Evolutionary conservation across 306 rosid genomes (phyloP), one percentile per base, ranked within the genome.

Genomic region (Citrullus amarus): DNA sequence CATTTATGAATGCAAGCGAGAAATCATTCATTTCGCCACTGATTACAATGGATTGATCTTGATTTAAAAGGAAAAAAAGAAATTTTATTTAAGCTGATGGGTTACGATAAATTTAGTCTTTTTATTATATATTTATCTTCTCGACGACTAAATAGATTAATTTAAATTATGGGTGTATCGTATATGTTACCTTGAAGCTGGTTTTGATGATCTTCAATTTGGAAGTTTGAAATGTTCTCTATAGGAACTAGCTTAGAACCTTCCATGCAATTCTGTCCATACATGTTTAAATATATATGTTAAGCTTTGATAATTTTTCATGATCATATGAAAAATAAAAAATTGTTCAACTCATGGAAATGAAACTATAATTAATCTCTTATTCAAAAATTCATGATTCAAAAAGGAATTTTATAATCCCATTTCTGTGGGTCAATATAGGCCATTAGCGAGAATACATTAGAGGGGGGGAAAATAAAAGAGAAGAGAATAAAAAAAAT

Each of bases 1-100:
- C 83, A 36, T 88, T 89, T 61, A 90, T 83, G 90, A 91, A 91
- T 34, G 84, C 93, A 6, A 92, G 86, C 14, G 97, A 83, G 86
- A 84, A 92, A 39, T 85, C 86, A 11, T 87, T 84, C 54, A 87
- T 86, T 32, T 90, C 85, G 25, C 66, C 54, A 51, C 2, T 36
- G 0, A 7, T 36, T 2, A 5, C 54, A 15, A 38, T 0, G 0
- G 46, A 17, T 70, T 25, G 75, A 9, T 68, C 75, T 68, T 5
- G 43, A 61, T 61, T 46, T 69, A 36, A 11, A 69, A 69, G 10
- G 1, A 25, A 28, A n/a, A 50, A 46, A 15, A 2, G 9, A 63
- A 63, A 63, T 2, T 16, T 63, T 16, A 22, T 63, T 63, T 34
- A 9, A 14, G 70, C 16, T 62, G 16, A 16, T 63, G 8, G 41